A percentile compares a stretch with the other conserved stretches of the same genome.
These are phyloP conservation scores for Ceratocystis destructans DNA, from an alignment of 2,329 filamentous ascomycete species.

Conservation along the genomic window DNA sequence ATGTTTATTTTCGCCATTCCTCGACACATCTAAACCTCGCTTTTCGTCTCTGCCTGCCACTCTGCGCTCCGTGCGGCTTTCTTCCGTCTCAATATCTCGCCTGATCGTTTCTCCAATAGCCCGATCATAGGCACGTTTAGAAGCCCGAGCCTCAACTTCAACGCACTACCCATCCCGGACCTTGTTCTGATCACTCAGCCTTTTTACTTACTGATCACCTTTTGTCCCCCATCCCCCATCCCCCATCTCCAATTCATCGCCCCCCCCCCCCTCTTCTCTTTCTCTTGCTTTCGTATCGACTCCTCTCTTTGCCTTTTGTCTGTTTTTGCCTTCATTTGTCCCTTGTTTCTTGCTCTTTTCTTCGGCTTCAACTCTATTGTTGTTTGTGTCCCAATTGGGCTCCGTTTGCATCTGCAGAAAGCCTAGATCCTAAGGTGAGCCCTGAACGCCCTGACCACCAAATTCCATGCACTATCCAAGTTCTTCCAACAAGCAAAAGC, in stretches of 20 bases:
- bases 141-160: neutral
- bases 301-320: neutral
- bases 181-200: neutral
- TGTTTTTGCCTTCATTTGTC: neutral
- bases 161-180: neutral
- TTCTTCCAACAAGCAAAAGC: neutral
- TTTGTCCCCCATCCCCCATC: too few relatives aligned
- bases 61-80: neutral
- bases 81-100: neutral
- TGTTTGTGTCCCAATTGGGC: neutral
- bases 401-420: neutral
- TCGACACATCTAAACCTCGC: neutral
- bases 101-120: neutral
- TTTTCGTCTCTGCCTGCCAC: neutral
- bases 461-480: constrained; percentile 1
- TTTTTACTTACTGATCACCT: neutral
- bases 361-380: too few relatives aligned
- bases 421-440: constrained; percentile 7
- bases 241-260: neutral
- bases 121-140: neutral
- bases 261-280: neutral
- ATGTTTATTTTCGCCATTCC: neutral
- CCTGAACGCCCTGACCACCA: neutral
- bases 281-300: neutral
- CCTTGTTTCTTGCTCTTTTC: too few relatives aligned